A percentile compares a stretch with the other conserved stretches of the same genome.
Evolutionary conservation across 371 early-diverging fungal genomes (phyloP).

Genomic region (Circinella minor): DNA sequence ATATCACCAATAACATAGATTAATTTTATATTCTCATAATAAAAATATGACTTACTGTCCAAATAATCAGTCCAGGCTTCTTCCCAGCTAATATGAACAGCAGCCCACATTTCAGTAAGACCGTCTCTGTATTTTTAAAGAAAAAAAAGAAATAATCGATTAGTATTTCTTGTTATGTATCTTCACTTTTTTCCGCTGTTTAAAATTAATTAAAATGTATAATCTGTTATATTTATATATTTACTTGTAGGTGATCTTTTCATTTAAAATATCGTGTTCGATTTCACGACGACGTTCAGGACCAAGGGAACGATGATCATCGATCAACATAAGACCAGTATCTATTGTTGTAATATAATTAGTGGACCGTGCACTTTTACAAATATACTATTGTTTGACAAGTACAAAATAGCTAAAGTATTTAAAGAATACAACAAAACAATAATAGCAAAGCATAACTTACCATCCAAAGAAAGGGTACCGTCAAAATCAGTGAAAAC

Average conservation of each 20-base stretch:
- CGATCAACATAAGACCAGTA: conserved; percentile 49
- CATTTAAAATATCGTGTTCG: conserved; percentile 45
- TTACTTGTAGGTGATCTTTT: conserved; percentile 47
- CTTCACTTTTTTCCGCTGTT: too few relatives aligned
- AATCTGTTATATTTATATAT: not conserved
- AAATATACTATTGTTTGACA: too few relatives aligned
- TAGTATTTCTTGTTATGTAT: too few relatives aligned
- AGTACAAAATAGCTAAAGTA: not conserved
- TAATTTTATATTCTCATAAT: too few relatives aligned
- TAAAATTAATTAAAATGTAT: too few relatives aligned
- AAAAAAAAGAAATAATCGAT: not conserved
- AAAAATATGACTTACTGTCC: conserved; percentile 33
- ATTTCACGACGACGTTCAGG: conserved; percentile 44
- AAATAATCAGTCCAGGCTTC: conserved; percentile 62
- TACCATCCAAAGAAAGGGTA: conserved; percentile 53
- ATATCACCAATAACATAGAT: too few relatives aligned
- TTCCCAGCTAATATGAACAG: conserved; percentile 63
- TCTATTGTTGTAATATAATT: conserved; percentile 22
- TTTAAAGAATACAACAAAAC: not conserved
- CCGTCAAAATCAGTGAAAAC: conserved; percentile 58
- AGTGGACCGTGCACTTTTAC: too few relatives aligned
- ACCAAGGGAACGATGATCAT: conserved; percentile 49
- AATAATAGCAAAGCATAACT: not conserved
- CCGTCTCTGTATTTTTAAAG: conserved; percentile 32
- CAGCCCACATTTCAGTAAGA: conserved; percentile 60